Evolutionary conservation across 306 rosid species (phyloP), one percentile per base, ranked within the genome.

Genomic region (Malus fusca): DNA sequence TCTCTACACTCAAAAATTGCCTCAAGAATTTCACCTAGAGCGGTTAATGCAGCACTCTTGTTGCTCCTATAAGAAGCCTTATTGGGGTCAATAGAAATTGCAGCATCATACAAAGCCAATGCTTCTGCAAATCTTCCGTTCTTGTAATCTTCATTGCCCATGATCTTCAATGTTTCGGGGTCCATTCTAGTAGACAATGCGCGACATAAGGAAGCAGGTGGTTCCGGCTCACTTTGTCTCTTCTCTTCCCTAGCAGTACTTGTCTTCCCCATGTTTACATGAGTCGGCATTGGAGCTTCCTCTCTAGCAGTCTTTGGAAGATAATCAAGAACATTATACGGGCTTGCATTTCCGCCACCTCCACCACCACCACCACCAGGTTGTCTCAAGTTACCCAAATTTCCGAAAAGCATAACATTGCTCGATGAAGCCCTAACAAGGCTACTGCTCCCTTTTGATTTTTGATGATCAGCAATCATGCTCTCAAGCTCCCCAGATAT

Each of bases 61-160:
- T 94, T 94, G 74, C 96, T 93, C 73, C 97, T 87, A 60, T 93
- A 93, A 0, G 98, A 86, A 71, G 98, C 98, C 82, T 90, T 91
- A 12, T 82, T 83, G 0, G 96, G 91, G 74, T 93, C 94, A 69
- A 93, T 87, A 9, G 96, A 79, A 59, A 93, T 91, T 12, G 97
- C 97, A 18, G 96, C 98, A 58, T 91, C 98, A 55, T 93, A 93
- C 52, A 91, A 62, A 60, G 98, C 79, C 87, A 93, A 83, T 2
- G 98, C 97, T 84, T 93, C 98, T 1, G 89, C 91, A 71, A 90
- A 93, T 26, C 88, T 86, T 26, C 97, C 98, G 52, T 82, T 91
- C 82, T 90, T 93, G 79, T 91, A 93, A 82, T 93, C 98, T 75
- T 91, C 97, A 75, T 93, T 93, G 25, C 98, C 97, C 97, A 93